Base-by-base conservation (phyloP, 1,284 basidiomycete species). In the Ganoderma sinense region DNA sequence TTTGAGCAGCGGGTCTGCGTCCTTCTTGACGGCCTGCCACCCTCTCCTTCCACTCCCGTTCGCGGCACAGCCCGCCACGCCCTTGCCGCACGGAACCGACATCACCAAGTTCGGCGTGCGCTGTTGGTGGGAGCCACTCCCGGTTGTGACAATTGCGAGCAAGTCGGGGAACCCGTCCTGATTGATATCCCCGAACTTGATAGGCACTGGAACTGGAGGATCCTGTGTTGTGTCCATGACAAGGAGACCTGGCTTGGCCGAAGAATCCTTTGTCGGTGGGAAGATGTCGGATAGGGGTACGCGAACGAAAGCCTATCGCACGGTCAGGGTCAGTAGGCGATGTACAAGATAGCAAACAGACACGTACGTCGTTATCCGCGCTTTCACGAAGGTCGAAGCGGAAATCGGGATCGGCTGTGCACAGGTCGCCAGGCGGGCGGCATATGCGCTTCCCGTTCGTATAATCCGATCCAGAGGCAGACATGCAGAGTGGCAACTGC, bases 111-210 rank as follows among this genome's bases (percentile, higher is more conserved):
- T 87, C 0, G 94, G 92, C 8, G 85, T 87, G n/a, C 83, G 83
- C 74, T 86, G 82, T 64, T 81, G 79, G 36, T 69, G 66, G 4
- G 75, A 73, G 10, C 78, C 74, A 3, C 71, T 73, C 77, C 85
- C 79, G 43, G 84, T 81, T 1, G 84, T 87, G 0, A 89, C 79
- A n/a, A 97, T 89, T 7, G 93, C 75, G 2, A 99, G 83, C 10
- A 99, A 77, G 76, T 99, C 98, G 0, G 98, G 97, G 82, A 95
- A 99, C 0, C 98, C 98, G 78, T 99, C 97, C 45, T 97, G 87
- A 80, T 99, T 95, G 69, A 89, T 93, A 81, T 99, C 98, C 53
- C 97, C 98, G 0, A 97, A 82, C 69, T 92, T 92, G 53, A 99
- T 81, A 0, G 94, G 86, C 7, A 97, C 81, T 0, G 97, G 97